These are phyloP conservation scores for Dactylellina haptotyla DNA, from an alignment of 2,329 filamentous ascomycete species.

Conservation along the genomic window DNA sequence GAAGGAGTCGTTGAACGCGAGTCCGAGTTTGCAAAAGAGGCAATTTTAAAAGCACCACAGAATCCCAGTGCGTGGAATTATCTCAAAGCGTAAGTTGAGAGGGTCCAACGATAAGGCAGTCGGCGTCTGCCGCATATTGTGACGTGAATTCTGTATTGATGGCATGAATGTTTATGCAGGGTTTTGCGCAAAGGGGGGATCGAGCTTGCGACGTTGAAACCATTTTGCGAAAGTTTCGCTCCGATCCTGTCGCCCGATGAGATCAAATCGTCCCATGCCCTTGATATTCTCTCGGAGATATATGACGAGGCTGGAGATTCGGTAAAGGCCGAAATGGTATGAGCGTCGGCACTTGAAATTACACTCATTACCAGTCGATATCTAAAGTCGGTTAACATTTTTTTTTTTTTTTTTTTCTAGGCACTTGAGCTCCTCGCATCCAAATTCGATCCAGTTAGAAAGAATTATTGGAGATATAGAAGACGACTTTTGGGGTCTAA, in stretches of 20 bases:
- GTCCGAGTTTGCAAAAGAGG: slow-evolving; percentile 76
- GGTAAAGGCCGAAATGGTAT: slow-evolving; percentile 40
- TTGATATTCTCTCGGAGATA: slow-evolving; percentile 78
- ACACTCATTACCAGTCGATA: too few relatives aligned
- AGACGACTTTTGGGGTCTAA: slow-evolving; percentile 64
- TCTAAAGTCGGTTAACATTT: slow-evolving; percentile 56
- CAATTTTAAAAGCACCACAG: slow-evolving; percentile 83
- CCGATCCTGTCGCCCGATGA: slow-evolving; percentile 55
- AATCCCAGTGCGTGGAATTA: slow-evolving; percentile 97
- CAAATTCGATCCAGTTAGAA: slow-evolving; percentile 89
- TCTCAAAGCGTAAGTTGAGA: slow-evolving; percentile 68
- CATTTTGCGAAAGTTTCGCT: slow-evolving; percentile 55
- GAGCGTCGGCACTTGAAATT: too few relatives aligned
- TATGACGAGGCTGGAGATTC: slow-evolving; percentile 64
- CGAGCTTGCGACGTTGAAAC: slow-evolving; percentile 43
- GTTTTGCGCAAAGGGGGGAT: slow-evolving; percentile 35
- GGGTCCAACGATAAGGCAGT: background rate
- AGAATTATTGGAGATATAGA: slow-evolving; percentile 90
- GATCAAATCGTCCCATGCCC: slow-evolving; percentile 67
- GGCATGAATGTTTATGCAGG: slow-evolving; percentile 65
- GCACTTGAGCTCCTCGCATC: slow-evolving; percentile 79
- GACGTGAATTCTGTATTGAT: slow-evolving; percentile 62
- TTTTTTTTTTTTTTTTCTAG: slow-evolving; percentile 22
- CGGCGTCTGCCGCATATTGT: slow-evolving; percentile 64
- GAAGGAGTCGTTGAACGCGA: slow-evolving; percentile 76